Evolutionary conservation across 1,284 basidiomycete species (phyloP), one percentile per base, ranked within the genome.

Genomic region (Ganoderma sinense): DNA sequence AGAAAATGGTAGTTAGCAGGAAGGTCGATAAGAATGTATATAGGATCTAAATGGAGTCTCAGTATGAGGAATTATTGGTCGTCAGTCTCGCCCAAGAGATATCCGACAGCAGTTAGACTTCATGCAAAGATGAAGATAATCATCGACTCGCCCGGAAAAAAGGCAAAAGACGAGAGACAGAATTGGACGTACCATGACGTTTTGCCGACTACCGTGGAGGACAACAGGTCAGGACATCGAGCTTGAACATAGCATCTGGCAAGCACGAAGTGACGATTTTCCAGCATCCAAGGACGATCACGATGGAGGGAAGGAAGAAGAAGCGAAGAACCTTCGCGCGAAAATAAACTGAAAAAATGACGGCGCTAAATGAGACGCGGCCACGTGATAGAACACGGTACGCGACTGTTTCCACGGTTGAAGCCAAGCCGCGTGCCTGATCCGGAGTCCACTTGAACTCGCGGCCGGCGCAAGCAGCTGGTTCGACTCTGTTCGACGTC

Each of bases 401-500:
- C 71, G 69, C 71, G 74, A 69, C 51, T 58, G 65, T 75, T 76
- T 73, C 73, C 75, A 75, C 75, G 75, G 75, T 77, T 77, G 53
- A 62, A 56, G 62, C 58, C 45, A 39, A 16, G 43, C 26, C 26
- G 10, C 41, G 26, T 40, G 16, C 20, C 40, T 33, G 26, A 40
- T 40, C 61, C 33, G 43, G 58, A 23, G 18, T 23, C 18, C 45
- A n/a, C 36, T 39, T 11, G 36, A 39, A 39, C 36, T 39, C 45
- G 10, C 48, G 56, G 29, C 63, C 60, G 58, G 55, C 56, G 39
- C n/a, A n/a, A n/a, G n/a, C 62, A 20, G n/a, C 45, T 61, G 59
- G 59, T 61, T 61, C 23, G 59, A 41, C 39, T 61, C 23, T 61
- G 40, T 39, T n/a, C 58, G 31, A 41, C 40, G 48, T 31, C 51